Evolutionary conservation across 148 eudicot genomes (phyloP), one percentile per base, ranked within the genome.

Genomic region (Nyssa sinensis): DNA sequence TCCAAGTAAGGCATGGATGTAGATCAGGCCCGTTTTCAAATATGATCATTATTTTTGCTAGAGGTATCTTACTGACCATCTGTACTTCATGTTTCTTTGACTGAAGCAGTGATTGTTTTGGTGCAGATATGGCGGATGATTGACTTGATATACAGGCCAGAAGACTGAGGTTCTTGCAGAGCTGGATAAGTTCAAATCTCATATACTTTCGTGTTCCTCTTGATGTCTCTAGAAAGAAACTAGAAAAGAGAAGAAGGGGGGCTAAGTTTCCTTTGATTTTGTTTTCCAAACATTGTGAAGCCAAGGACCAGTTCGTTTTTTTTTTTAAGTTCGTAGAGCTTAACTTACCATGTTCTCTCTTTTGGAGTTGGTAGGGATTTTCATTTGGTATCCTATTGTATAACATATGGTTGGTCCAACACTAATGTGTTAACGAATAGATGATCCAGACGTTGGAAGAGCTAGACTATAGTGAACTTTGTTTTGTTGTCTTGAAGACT

Each of bases 101-200:
- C 1, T n/a, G 29, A 53, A 64, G 30, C 37, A 31, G 31, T 77
- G 24, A 25, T 70, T 37, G 29, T 68, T 34, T 81, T 57, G 29
- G 39, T 87, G 89, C 93, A 94, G 98, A 90, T 95, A 29, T 95
- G 98, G 98, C 88, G 97, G 65, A 85, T 95, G 81, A 90, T 90
- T 23, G 98, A 92, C 81, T 70, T 95, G 75, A 82, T 95, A 32
- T 90, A 95, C 86, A 88, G 96, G 78, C 91, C 97, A 7, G 89
- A 90, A 75, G 93, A 87, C 2, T n/a, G 98, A 95, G 84, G 98
- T 92, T 66, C 73, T 92, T 2, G 79, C 81, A 5, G 97, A 92
- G 85, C 84, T 95, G 77, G 96, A 90, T 37, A 84, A 89, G 72
- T 92, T 86, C 81, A 88, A 88, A 77, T 76, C 87, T 64, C 97